These are phyloP conservation scores for Hygrophorus pudorinus DNA, from an alignment of 768 basidiomycete genomes.

Conservation along the genomic window DNA sequence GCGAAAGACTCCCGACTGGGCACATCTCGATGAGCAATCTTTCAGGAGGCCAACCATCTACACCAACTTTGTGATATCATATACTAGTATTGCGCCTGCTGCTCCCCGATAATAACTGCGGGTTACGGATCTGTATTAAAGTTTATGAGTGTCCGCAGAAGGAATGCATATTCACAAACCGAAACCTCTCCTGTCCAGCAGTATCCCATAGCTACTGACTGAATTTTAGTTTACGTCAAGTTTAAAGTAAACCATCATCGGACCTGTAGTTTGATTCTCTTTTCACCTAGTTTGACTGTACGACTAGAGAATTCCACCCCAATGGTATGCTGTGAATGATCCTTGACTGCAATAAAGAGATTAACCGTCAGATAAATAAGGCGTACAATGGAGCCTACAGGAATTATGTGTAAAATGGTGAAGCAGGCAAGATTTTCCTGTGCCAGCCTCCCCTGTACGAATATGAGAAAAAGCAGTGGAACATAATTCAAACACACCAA, in stretches of 20 bases:
- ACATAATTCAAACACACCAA: constrained; percentile 45
- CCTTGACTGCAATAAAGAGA: constrained; percentile 59
- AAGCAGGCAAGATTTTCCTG: constrained; percentile 93
- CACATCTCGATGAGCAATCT: constrained; percentile 7
- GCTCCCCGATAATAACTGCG: constrained; percentile 95
- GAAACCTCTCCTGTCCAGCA: constrained; percentile 92
- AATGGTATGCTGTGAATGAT: constrained; percentile 95
- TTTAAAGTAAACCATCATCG: constrained; percentile 15
- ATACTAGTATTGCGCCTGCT: constrained; percentile 84
- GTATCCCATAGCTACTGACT: constrained; percentile 84
- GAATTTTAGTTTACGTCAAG: constrained; percentile 7
- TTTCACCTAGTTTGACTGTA: constrained; percentile 87
- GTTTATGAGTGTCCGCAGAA: neutral
- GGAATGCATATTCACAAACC: constrained; percentile 30
- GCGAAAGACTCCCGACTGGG: constrained; percentile 78
- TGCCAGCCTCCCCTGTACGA: constrained; percentile 80
- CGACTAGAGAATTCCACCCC: constrained; percentile 97
- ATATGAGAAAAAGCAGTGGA: constrained; percentile 7
- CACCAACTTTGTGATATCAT: constrained; percentile 81
- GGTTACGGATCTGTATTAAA: constrained; percentile 65
- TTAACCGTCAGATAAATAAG: constrained; percentile 4
- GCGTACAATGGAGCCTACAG: constrained; percentile 48
- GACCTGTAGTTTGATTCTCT: constrained; percentile 92
- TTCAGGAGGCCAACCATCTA: constrained; percentile 1
- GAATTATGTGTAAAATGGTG: constrained; percentile 95